These are phyloP conservation scores for Bonia amplexicaulis DNA, from an alignment of 176 grass and related monocot species.

Conservation along the genomic window DNA sequence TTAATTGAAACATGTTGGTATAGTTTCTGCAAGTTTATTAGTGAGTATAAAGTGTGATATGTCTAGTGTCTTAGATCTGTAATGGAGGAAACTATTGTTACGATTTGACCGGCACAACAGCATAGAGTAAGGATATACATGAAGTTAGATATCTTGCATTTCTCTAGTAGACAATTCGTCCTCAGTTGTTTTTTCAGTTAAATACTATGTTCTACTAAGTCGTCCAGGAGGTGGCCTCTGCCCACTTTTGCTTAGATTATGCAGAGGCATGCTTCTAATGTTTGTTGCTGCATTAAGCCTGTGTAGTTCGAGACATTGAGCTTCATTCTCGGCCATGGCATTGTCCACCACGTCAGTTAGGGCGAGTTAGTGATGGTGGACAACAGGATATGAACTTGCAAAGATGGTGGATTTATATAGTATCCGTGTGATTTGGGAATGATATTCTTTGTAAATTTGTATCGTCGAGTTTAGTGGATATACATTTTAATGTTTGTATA, in stretches of 20 bases:
- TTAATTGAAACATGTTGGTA: not conserved
- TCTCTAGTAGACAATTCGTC: not conserved
- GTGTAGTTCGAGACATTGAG: not conserved
- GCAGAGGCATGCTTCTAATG: not conserved
- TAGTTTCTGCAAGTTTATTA: not conserved
- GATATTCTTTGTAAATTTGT: not conserved
- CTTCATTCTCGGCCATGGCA: not conserved
- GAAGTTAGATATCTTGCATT: not conserved
- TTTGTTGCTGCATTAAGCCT: not conserved
- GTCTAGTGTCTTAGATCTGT: not conserved
- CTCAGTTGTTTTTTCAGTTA: not conserved
- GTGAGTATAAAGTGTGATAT: not conserved
- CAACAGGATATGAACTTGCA: no score
- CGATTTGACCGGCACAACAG: not conserved
- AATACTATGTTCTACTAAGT: not conserved
- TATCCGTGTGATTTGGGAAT: no score
- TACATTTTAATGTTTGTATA: not conserved
- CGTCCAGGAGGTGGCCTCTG: not conserved
- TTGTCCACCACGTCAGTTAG: not conserved
- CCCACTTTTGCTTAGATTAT: not conserved
- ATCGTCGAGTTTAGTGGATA: not conserved
- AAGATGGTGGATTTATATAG: not conserved
- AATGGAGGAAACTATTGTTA: not conserved
- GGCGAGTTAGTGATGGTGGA: not conserved
- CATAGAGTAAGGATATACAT: not conserved